phyloP scores from a whole-genome alignment of 2,329 filamentous ascomycete species.

The Nigrospora oryzae region DNA sequence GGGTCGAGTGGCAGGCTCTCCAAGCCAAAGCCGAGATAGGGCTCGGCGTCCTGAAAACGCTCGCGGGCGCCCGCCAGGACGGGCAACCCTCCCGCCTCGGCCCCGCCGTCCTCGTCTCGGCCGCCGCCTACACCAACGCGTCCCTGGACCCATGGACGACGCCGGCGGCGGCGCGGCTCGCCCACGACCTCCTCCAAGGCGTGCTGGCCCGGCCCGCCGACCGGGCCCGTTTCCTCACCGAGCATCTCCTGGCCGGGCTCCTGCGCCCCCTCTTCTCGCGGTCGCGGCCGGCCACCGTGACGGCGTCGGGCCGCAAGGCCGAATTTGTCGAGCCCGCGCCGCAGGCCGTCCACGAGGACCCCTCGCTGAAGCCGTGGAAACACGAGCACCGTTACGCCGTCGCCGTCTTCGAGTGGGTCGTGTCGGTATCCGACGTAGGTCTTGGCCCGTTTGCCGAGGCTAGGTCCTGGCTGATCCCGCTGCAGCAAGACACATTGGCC shows the following conservation, averaged over 20 bases:
- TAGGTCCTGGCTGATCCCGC: background rate
- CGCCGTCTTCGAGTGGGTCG: slow-evolving; percentile 53
- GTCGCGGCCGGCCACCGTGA: slow-evolving; percentile 43
- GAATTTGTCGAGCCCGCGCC: slow-evolving; percentile 31
- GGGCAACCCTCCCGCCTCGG: background rate
- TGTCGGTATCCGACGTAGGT: slow-evolving; percentile 21
- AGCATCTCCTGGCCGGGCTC: slow-evolving; percentile 51
- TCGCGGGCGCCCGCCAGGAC: no score
- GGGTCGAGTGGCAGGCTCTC: background rate
- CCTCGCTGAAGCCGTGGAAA: slow-evolving; percentile 52
- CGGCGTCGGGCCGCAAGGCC: slow-evolving; percentile 46
- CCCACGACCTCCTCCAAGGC: slow-evolving; percentile 8
- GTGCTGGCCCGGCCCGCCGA: background rate
- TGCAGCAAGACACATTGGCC: slow-evolving; percentile 33
- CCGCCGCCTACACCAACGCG: slow-evolving; percentile 18
- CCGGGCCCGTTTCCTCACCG: slow-evolving; percentile 32
- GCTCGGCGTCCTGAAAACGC: slow-evolving; percentile 11
- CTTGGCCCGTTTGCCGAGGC: background rate
- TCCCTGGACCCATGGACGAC: slow-evolving; percentile 15
- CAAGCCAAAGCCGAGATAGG: slow-evolving; percentile 11
- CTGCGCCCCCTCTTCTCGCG: slow-evolving; percentile 60
- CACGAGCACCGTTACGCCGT: slow-evolving; percentile 40
- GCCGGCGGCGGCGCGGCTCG: slow-evolving; percentile 3
- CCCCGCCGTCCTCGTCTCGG: slow-evolving; percentile 17
- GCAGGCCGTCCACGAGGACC: slow-evolving; percentile 26